A percentile compares a stretch with the other conserved stretches of the same genome.
Evolutionary conservation across 345 rosid genomes (phyloP).

Genomic region (Citrus inodora): DNA sequence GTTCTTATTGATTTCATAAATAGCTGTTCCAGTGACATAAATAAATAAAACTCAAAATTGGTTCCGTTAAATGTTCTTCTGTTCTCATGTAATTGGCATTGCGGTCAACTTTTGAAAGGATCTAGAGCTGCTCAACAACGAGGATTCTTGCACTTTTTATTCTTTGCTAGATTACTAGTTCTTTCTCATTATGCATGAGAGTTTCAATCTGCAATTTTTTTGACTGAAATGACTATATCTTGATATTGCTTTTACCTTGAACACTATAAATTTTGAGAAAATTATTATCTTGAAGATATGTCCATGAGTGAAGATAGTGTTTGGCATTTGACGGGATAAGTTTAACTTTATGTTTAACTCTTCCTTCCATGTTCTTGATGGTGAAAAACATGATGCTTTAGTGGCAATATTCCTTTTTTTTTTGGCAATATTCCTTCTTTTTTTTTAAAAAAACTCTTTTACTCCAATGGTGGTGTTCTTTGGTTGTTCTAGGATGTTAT

Average conservation of each 20-base stretch:
- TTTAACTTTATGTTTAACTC: neutral
- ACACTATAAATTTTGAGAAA: neutral
- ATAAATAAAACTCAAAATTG: neutral
- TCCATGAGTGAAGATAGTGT: neutral
- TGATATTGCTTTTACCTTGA: neutral
- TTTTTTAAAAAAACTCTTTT: neutral
- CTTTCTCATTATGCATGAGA: neutral
- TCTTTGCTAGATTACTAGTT: neutral
- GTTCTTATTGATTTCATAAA: neutral
- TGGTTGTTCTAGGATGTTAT: slow-evolving; percentile 57
- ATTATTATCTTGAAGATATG: neutral
- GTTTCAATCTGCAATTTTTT: neutral
- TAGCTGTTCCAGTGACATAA: neutral
- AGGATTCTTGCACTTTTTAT: neutral
- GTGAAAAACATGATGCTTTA: neutral
- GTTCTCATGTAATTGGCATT: neutral
- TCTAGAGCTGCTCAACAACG: neutral
- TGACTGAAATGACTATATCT: neutral
- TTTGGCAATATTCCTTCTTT: neutral
- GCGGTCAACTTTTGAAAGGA: neutral
- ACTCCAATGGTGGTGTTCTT: slow-evolving; percentile 9
- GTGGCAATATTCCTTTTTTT: neutral
- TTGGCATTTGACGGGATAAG: neutral
- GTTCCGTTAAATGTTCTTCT: neutral
- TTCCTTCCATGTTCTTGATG: neutral